Evolutionary conservation across 768 basidiomycete species (phyloP), one percentile per base, ranked within the genome.

Genomic region (Strobilomyces dryophilus): DNA sequence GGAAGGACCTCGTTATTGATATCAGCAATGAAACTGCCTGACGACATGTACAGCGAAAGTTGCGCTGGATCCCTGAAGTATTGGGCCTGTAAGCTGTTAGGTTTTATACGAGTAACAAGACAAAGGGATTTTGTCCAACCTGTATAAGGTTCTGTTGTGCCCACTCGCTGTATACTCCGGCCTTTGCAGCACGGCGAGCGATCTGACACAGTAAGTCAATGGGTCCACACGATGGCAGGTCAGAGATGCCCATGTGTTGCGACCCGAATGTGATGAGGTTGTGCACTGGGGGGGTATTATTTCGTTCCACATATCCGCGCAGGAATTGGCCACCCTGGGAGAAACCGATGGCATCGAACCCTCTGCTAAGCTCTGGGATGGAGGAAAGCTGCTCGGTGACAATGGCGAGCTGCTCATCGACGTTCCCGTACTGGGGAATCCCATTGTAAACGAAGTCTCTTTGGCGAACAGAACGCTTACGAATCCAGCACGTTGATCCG

Each of bases 321-420:
- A 92, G 77, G 67, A 94, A 93, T 63, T 92, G 92, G 6, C 91
- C 91, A 18, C 85, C 91, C 79, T 94, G 92, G 1, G 91, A 93
- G 68, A 94, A 85, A 1, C 92, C 92, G 47, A 94, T 83, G 15
- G 87, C 92, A 64, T 92, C 90, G 59, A 93, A 94, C 3, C 92
- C 92, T 27, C 62, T 61, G 45, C 73, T 55, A 15, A 94, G 77
- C 60, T 92, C 83, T 1, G 81, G 76, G 32, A 93, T 77, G 1
- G 69, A 75, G 29, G 74, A 71, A 4, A 94, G 71, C 64, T 93
- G 88, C 27, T 76, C 72, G 14, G 85, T 76, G 7, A 87, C 90
- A 29, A 77, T 36, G 20, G 74, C 77, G 5, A 94, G 61, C 63
- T 94, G 92, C 6, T 81, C 76, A 51, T 89, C 77, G 36, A 90